A percentile compares a stretch with the other conserved stretches of the same genome.
Conservation (phyloP, 192 early-diverging fungal genomes). For the Piromyces sp. region DNA sequence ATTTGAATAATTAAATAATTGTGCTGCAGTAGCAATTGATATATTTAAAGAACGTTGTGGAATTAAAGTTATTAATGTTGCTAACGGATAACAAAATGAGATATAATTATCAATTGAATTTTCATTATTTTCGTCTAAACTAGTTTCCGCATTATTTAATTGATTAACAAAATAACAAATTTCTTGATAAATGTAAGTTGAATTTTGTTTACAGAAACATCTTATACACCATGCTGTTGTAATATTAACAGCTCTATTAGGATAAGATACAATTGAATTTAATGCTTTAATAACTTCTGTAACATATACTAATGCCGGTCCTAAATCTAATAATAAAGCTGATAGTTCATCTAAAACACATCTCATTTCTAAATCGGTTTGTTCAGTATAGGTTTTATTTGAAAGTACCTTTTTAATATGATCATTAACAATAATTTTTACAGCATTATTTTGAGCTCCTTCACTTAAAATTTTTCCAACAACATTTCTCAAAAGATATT, state of each 20-base stretch:
- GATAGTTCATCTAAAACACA: conserved; percentile 58
- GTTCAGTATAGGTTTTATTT: conserved; percentile 2
- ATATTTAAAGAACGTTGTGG: conserved; percentile 44
- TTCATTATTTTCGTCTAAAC: conserved; percentile 28
- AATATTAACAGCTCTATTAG: conserved; percentile 53
- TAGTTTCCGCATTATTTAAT: conserved; percentile 51
- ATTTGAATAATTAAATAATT: conserved; percentile 55
- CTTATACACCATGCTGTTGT: conserved; percentile 52
- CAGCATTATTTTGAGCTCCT: conserved; percentile 49
- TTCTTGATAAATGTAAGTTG: conserved; percentile 37
- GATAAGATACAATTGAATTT: conserved; percentile 44
- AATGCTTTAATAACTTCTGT: conserved; percentile 48
- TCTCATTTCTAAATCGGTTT: conserved; percentile 37
- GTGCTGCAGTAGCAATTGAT: conserved; percentile 60
- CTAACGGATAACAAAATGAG: conserved; percentile 39
- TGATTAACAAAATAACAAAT: conserved; percentile 44
- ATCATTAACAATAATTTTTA: conserved; percentile 34
- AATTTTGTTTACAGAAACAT: conserved; percentile 45
- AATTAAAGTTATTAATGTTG: conserved; percentile 46
- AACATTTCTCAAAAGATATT: conserved; percentile 50
- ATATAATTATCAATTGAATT: conserved; percentile 24
- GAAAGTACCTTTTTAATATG: conserved; percentile 44
- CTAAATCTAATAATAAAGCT: conserved; percentile 54
- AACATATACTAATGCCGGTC: conserved; percentile 42
- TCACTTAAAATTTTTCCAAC: conserved; percentile 64